A percentile compares a stretch with the other conserved stretches of the same genome.
These are phyloP conservation scores for Gastrodia elata DNA, from an alignment of 106 monocot species.

Conservation along the genomic window DNA sequence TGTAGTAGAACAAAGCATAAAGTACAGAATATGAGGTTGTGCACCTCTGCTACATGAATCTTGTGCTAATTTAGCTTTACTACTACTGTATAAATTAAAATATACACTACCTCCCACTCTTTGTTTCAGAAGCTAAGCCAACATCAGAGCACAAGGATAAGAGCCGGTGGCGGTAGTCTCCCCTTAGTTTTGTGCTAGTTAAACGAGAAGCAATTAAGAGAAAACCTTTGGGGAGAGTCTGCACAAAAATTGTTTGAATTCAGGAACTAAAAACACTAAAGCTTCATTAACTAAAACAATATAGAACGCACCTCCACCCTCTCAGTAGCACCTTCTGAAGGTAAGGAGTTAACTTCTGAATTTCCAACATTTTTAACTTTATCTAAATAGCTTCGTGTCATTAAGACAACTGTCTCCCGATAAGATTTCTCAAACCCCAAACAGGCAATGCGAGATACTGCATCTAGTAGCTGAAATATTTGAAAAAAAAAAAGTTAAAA, in stretches of 20 bases:
- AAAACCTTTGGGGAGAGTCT: constrained; percentile 97
- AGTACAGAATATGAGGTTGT: background rate
- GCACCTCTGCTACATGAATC: background rate
- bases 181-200: constrained; percentile 60
- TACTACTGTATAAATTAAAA: background rate
- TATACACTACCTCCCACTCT: constrained; percentile 62
- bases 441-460: constrained; percentile 81
- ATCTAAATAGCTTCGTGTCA: constrained; percentile 95
- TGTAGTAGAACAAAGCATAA: background rate
- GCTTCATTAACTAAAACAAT: constrained; percentile 4
- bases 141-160: constrained; percentile 98
- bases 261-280: background rate
- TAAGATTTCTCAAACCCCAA: constrained; percentile 99
- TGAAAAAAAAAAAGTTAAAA: constrained; percentile 7
- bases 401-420: constrained; percentile 89
- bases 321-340: constrained; percentile 73
- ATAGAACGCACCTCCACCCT: constrained; percentile 63
- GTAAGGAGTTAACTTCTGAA: constrained; percentile 43
- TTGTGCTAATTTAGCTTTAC: background rate
- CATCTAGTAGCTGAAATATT: constrained; percentile 83
- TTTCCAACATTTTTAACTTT: constrained; percentile 75
- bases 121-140: constrained; percentile 90
- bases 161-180: constrained; percentile 80
- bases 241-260: constrained; percentile 14
- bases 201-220: constrained; percentile 77